A percentile compares a stretch with the other conserved stretches of the same genome.
These are phyloP conservation scores for Amaranthus hypochondriacus DNA, from an alignment of 148 eudicot genomes.

Conservation along the genomic window DNA sequence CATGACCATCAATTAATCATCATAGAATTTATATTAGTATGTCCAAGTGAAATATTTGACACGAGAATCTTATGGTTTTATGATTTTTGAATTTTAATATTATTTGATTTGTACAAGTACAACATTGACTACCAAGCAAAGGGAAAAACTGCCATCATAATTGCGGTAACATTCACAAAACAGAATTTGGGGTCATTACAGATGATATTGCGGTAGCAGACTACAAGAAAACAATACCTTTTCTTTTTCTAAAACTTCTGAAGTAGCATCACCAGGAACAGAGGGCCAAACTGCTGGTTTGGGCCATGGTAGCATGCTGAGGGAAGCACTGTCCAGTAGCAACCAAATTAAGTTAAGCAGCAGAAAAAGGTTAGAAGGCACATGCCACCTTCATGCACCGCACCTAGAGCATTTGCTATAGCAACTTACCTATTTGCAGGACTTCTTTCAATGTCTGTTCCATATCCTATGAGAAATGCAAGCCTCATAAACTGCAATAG, in stretches of 20 bases:
- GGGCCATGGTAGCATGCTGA: constrained; percentile 98
- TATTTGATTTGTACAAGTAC: too few relatives aligned
- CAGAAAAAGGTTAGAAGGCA: constrained; percentile 5
- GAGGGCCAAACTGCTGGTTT: constrained; percentile 92
- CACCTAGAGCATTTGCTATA: not conserved
- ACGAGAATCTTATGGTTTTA: too few relatives aligned
- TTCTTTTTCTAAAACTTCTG: constrained; percentile 79
- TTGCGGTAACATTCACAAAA: too few relatives aligned
- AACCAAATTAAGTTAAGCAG: constrained; percentile 8
- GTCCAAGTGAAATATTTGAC: too few relatives aligned
- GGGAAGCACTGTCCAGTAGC: constrained; percentile 58
- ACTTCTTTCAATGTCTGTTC: constrained; percentile 77
- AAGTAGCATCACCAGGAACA: constrained; percentile 82
- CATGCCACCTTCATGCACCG: not conserved
- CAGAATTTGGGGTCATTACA: too few relatives aligned
- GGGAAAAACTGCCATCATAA: too few relatives aligned
- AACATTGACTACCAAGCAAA: too few relatives aligned
- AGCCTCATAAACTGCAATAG: constrained; percentile 90
- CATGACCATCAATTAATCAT: too few relatives aligned
- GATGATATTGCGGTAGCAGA: not conserved
- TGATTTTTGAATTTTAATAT: too few relatives aligned
- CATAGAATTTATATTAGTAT: too few relatives aligned
- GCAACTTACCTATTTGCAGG: constrained; percentile 81
- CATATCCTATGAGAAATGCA: constrained; percentile 90
- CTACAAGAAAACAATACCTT: constrained; percentile 42